Base-by-base conservation (phyloP, 306 rosid species). In the Acacia confusa region DNA sequence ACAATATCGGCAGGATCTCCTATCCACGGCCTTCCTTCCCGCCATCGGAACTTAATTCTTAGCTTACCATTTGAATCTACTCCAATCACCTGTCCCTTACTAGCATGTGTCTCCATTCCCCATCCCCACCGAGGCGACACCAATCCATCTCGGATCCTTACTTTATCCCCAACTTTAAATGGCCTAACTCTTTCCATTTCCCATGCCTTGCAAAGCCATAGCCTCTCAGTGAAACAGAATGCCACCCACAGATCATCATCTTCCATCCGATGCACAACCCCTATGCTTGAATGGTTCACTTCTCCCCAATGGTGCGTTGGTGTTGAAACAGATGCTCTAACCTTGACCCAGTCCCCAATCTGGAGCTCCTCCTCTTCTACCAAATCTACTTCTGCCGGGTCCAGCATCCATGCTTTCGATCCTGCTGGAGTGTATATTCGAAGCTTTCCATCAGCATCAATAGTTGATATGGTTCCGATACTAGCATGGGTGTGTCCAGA, bases 31-130 rank as follows among this genome's bases (percentile, higher is more conserved):
- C 89, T 88, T 44, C 99, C 99, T 89, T 95, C 99, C 89, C 99
- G 87, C 99, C 99, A 95, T 76, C 92, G 90, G 84, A 95, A 95
- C 82, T 88, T 95, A 72, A 95, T 87, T 84, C 97, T 84, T 80
- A 95, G 82, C 91, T 93, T 95, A 38, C 99, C 99, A 41, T 95
- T 95, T 28, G 99, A 97, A 27, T 95, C 98, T 22, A 95, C 99
- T 71, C 98, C 99, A 27, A 90, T 91, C 36, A 95, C 97, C 78
- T 91, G 82, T 74, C 99, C 99, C 82, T 86, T 90, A 86, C 99
- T 95, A 20, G 96, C 89, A 78, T 95, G 96, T 0, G 99, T 95
- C 89, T 95, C 99, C 98, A 95, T 93, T 85, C 99, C 99, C 99
- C 99, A 95, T 41, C 98, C 98, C 98, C 97, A 93, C 75, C 98